Evolutionary conservation across 2,329 filamentous ascomycete genomes (phyloP).

Genomic region (Scytalidium sp.): DNA sequence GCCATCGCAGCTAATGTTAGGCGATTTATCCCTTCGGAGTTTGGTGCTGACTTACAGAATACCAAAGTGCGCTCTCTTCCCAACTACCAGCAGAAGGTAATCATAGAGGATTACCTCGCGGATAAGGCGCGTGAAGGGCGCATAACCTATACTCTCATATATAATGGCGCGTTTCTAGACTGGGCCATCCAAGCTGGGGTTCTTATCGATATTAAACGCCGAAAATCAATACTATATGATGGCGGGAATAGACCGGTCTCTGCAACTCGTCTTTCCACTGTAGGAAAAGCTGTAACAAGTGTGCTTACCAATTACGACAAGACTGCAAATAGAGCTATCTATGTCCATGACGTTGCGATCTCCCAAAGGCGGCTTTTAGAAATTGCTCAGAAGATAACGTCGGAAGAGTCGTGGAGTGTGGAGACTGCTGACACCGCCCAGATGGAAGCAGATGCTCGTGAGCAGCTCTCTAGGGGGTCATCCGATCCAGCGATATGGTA

Average conservation of each 20-base stretch:
- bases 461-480: slow-evolving; percentile 9
- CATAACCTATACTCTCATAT: slow-evolving; percentile 51
- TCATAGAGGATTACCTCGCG: slow-evolving; percentile 34
- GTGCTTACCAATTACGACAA: slow-evolving; percentile 43
- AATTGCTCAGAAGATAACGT: slow-evolving; percentile 24
- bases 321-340: slow-evolving; percentile 47
- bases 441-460: slow-evolving; percentile 5
- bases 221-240: slow-evolving; percentile 40
- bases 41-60: slow-evolving; percentile 35
- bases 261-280: slow-evolving; percentile 39
- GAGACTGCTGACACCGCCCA: slow-evolving; percentile 3
- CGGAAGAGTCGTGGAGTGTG: slow-evolving; percentile 13
- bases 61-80: slow-evolving; percentile 38
- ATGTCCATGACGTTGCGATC: slow-evolving; percentile 38
- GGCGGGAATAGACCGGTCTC: slow-evolving; percentile 45
- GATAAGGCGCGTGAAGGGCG: slow-evolving; percentile 34
- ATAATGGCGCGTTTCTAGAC: slow-evolving; percentile 55
- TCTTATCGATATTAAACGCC: slow-evolving; percentile 36
- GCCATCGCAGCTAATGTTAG: slow-evolving; percentile 54
- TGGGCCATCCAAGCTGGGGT: slow-evolving; percentile 42
- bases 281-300: slow-evolving; percentile 45
- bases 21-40: slow-evolving; percentile 58
- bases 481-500: neutral
- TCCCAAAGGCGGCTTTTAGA: slow-evolving; percentile 36
- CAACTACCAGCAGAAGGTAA: slow-evolving; percentile 46